phyloP scores from a whole-genome alignment of 768 basidiomycete genomes.

The Tulasnella sp. region DNA sequence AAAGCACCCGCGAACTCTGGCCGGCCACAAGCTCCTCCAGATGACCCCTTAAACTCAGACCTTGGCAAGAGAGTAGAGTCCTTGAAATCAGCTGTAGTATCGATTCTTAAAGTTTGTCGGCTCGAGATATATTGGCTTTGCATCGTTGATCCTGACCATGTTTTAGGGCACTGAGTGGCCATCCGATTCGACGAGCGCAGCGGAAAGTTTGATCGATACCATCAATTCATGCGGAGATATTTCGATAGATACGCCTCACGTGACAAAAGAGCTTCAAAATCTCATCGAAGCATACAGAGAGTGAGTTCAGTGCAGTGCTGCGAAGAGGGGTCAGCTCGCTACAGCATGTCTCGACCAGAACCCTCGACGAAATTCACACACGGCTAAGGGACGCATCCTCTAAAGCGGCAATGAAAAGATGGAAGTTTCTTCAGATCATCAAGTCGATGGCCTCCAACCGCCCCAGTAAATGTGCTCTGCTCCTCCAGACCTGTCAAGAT shows the following conservation, averaged over 20 bases:
- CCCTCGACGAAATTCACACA: not conserved
- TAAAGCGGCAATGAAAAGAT: not conserved
- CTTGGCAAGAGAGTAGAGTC: not conserved
- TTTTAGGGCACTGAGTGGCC: not conserved
- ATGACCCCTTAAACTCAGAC: not conserved
- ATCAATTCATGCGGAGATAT: not conserved
- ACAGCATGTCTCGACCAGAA: not conserved
- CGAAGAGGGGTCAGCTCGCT: not conserved
- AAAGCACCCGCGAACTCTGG: no score
- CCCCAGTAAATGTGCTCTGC: not conserved
- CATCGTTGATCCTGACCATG: not conserved
- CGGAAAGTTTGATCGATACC: not conserved
- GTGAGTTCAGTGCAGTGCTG: not conserved
- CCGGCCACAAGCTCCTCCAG: not conserved
- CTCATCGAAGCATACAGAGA: not conserved
- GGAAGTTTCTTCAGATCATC: not conserved
- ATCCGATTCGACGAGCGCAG: not conserved
- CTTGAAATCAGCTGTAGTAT: not conserved
- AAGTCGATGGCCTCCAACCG: not conserved
- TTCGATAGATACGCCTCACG: no score
- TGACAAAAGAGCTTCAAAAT: not conserved
- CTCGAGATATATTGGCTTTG: not conserved
- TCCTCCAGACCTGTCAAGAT: not conserved
- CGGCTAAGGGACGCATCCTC: not conserved
- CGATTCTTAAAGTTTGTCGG: not conserved